A percentile compares a stretch with the other conserved stretches of the same genome.
phyloP scores from a whole-genome alignment of 495 filamentous ascomycete genomes.

The Rhypophila decipiens region DNA sequence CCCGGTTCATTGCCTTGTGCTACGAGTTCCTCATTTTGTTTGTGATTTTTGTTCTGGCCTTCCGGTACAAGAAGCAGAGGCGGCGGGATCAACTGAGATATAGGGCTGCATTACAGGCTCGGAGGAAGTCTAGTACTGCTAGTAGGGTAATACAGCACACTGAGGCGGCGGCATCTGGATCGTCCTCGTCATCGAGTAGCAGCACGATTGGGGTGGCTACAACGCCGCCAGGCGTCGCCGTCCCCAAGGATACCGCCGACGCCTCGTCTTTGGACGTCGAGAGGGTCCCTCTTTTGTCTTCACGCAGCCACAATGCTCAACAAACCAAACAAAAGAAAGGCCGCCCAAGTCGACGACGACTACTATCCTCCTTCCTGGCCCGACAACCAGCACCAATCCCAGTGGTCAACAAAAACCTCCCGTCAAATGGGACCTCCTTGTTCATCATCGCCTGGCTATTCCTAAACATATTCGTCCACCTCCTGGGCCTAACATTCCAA shows the following conservation, averaged over 20 bases:
- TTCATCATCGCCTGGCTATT: constrained; percentile 41
- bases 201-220: constrained; percentile 7
- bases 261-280: constrained; percentile 15
- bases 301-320: background rate
- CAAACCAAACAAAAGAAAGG: background rate
- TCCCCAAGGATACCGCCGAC: constrained; percentile 1
- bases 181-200: constrained; percentile 11
- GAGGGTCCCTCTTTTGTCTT: constrained; percentile 13
- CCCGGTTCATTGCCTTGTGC: constrained; percentile 24
- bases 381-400: constrained; percentile 52
- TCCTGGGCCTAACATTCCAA: constrained; percentile 41
- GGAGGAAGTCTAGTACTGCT: background rate
- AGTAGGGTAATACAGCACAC: background rate
- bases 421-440: constrained; percentile 47
- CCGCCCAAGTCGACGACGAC: background rate
- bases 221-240: constrained; percentile 1
- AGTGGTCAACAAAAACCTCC: constrained; percentile 46
- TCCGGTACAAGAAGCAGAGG: constrained; percentile 20
- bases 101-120: background rate
- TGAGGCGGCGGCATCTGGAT: background rate
- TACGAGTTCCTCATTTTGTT: constrained; percentile 31
- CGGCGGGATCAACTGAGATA: constrained; percentile 16
- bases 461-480: constrained; percentile 50
- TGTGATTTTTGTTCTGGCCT: constrained; percentile 20
- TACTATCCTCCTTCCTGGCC: constrained; percentile 33